Percentiles rank a stretch among this genome's conserved stretches.
Evolutionary conservation across 352 stramenopile species (phyloP).

Genomic region (Phytophthora pseudosyringae): DNA sequence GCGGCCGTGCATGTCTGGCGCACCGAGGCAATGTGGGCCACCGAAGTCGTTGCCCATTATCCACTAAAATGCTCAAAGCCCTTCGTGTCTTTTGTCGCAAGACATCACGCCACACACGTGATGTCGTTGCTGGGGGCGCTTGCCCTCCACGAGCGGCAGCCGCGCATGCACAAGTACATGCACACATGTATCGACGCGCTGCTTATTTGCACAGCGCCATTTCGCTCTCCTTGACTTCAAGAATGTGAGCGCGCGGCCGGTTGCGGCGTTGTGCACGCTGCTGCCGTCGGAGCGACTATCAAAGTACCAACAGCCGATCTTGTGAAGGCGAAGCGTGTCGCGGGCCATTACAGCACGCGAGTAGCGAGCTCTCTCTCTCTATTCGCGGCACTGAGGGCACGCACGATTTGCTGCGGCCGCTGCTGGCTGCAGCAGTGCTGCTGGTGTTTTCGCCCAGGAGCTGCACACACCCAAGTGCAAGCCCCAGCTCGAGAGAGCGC

Average conservation of each 20-base stretch:
- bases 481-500: background rate
- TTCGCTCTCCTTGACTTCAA: constrained; percentile 32
- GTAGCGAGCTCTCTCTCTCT: constrained; percentile 13
- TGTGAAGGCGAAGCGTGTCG: constrained; percentile 24
- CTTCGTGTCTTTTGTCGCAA: constrained; percentile 23
- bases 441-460: constrained; percentile 11
- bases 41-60: constrained; percentile 10
- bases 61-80: constrained; percentile 17
- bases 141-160: background rate
- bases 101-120: background rate
- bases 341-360: constrained; percentile 15
- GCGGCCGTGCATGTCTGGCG: constrained; percentile 16
- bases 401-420: constrained; percentile 21
- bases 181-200: background rate
- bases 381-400: background rate
- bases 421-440: no score
- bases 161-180: no score
- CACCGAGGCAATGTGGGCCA: background rate
- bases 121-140: constrained; percentile 8
- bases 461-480: constrained; percentile 4
- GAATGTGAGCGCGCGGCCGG: constrained; percentile 15
- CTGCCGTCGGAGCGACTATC: constrained; percentile 21
- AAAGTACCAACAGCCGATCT: constrained; percentile 23
- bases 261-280: constrained; percentile 17
- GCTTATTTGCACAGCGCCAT: constrained; percentile 24